Percentiles rank a stretch among this genome's conserved stretches.
These are phyloP conservation scores for Ophiorrhiza pumila DNA, from an alignment of 257 asterid genomes.

Conservation along the genomic window DNA sequence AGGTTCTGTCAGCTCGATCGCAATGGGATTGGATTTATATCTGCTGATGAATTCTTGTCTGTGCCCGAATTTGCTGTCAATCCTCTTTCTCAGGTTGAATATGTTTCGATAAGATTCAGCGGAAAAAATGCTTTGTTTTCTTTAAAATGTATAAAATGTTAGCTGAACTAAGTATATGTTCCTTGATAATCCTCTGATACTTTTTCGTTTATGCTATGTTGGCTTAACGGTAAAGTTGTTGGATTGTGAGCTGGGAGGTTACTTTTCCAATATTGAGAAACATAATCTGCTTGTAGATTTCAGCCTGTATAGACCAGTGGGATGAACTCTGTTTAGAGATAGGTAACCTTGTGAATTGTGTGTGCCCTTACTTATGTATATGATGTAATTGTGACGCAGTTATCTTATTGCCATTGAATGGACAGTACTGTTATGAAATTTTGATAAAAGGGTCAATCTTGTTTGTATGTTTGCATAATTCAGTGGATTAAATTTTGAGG, in stretches of 20 bases:
- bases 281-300: background rate
- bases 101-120: background rate
- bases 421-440: background rate
- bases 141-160: background rate
- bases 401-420: no score
- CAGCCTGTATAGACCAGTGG: no score
- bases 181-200: background rate
- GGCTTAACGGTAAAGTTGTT: background rate
- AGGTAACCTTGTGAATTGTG: background rate
- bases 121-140: background rate
- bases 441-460: background rate
- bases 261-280: background rate
- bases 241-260: background rate
- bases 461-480: background rate
- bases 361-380: background rate
- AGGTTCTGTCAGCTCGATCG: slow-evolving; percentile 95
- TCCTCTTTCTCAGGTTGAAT: slow-evolving; percentile 70
- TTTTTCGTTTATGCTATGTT: background rate
- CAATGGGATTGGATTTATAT: slow-evolving; percentile 79
- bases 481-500: background rate
- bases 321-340: no score
- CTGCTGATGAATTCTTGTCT: slow-evolving; percentile 80
- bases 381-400: background rate
- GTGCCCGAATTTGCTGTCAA: slow-evolving; percentile 91
- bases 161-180: background rate